Conservation (phyloP, 805 yeast genomes). For the Yamadazyma takamatsuzukensis region DNA sequence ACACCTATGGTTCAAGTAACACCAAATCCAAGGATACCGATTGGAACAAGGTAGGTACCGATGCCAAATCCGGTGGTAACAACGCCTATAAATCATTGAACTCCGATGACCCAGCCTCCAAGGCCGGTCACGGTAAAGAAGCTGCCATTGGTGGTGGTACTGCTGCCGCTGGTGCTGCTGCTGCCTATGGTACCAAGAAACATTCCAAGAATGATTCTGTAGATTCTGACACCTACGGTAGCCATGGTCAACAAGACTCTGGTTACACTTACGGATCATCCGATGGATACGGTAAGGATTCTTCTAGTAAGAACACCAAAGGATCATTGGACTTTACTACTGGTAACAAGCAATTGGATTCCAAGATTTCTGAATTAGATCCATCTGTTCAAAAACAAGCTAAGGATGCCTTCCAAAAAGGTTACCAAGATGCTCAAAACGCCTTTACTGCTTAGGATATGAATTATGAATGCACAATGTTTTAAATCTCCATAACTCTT, state of each 20-base stretch:
- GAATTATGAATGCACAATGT: slow-evolving; percentile 3
- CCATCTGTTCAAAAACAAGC: slow-evolving; percentile 35
- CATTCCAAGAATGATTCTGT: too few relatives aligned
- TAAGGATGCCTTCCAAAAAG: slow-evolving; percentile 36
- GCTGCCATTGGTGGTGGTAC: slow-evolving; percentile 13
- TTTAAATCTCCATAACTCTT: too few relatives aligned
- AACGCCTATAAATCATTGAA: slow-evolving; percentile 6
- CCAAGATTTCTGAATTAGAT: slow-evolving; percentile 31
- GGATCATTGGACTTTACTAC: slow-evolving; percentile 25
- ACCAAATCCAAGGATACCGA: slow-evolving; percentile 4
- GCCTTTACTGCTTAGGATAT: slow-evolving; percentile 17
- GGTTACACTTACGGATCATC: slow-evolving; percentile 3
- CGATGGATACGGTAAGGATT: slow-evolving; percentile 10
- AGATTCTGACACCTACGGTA: slow-evolving; percentile 12
- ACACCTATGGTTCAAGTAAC: slow-evolving; percentile 3
- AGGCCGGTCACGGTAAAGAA: slow-evolving; percentile 10
- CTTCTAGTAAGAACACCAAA: background rate
- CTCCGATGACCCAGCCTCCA: slow-evolving; percentile 9
- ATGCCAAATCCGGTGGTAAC: slow-evolving; percentile 9
- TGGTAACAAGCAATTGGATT: slow-evolving; percentile 33
- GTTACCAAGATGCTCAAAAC: slow-evolving; percentile 34
- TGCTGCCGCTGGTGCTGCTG: slow-evolving; percentile 15
- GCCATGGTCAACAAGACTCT: slow-evolving; percentile 6
- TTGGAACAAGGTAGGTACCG: slow-evolving; percentile 7
- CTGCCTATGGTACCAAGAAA: slow-evolving; percentile 10